Evolutionary conservation across 345 rosid genomes (phyloP), one percentile per base, ranked within the genome.

Genomic region (Bruguiera gymnorhiza): DNA sequence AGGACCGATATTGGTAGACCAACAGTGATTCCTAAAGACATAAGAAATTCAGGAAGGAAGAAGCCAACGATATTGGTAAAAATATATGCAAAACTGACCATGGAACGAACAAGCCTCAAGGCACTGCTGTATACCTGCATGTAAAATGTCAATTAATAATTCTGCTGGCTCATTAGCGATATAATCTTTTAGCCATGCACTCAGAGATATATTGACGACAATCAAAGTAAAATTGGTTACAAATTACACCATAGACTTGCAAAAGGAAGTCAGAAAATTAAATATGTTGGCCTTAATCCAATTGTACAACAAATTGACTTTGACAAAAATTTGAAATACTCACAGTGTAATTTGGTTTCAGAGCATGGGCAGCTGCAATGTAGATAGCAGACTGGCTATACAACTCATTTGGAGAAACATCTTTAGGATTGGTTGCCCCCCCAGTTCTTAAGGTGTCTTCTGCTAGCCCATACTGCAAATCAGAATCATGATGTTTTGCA

Each of bases 341-440:
- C 78, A 91, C 99, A 15, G 98, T 92, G 76, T 95, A 95, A 81
- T 86, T 92, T 78, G 99, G 98, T 80, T 90, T 95, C 81, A 95
- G 69, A 11, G 99, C 92, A 84, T 92, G 99, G 76, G 99, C 99
- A 81, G 97, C 93, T 51, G 98, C 97, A 75, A 95, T 95, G 75
- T 92, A 95, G 74, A 95, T 85, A 57, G 99, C 98, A 64, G 99
- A 95, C 73, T 90, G 99, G 82, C 97, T 84, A 70, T 95, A 95
- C 73, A 92, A 76, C 81, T 95, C 99, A 86, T 90, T 86, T 8
- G 91, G 96, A 62, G 92, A 83, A 77, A 92, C 80, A 53, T 92
- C 90, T 75, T 86, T 90, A 53, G 85, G 74, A 70, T 80, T 87
- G 36, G 81, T 68, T 39, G 88, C 75, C 63, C 89, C 96, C 69